These are phyloP conservation scores for Hyparrhenia diplandra DNA, from an alignment of 176 grass and related monocot genomes.

Conservation along the genomic window DNA sequence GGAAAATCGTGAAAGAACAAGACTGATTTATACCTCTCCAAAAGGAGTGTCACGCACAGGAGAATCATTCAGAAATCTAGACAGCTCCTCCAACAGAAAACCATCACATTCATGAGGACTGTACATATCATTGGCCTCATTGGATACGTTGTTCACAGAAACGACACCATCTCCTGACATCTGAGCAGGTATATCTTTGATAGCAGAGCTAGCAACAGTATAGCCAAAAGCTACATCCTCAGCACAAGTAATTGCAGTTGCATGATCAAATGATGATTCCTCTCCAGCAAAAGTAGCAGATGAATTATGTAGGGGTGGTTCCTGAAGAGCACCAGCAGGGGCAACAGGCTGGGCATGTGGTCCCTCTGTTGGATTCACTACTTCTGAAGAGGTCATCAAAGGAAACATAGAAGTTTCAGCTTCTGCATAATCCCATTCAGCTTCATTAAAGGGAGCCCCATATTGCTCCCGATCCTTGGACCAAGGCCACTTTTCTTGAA, in stretches of 20 bases:
- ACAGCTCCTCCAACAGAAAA: conserved; percentile 52
- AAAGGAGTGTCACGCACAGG: neutral
- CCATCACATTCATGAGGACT: conserved; percentile 35
- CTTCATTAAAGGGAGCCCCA: conserved; percentile 88
- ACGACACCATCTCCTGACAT: conserved; percentile 7
- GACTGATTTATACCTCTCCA: conserved; percentile 30
- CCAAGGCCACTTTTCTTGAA: conserved; percentile 95
- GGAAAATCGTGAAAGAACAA: neutral
- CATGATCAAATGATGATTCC: neutral
- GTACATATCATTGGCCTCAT: conserved; percentile 5
- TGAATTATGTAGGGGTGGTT: neutral
- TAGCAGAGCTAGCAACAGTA: conserved; percentile 1
- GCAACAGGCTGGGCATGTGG: neutral
- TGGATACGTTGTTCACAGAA: neutral
- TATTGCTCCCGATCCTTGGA: conserved; percentile 97
- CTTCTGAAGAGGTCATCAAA: conserved; percentile 18
- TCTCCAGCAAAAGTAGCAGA: conserved; percentile 16
- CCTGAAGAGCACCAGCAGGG: neutral
- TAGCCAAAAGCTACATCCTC: neutral
- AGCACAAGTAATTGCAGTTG: neutral
- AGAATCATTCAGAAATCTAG: conserved; percentile 36
- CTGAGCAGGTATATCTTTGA: conserved; percentile 25
- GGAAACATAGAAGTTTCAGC: conserved; percentile 34
- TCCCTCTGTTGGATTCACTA: conserved; percentile 2
- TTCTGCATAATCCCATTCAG: conserved; percentile 65